Conservation (phyloP, 2,329 filamentous ascomycete species). For the Colletotrichum horii region DNA sequence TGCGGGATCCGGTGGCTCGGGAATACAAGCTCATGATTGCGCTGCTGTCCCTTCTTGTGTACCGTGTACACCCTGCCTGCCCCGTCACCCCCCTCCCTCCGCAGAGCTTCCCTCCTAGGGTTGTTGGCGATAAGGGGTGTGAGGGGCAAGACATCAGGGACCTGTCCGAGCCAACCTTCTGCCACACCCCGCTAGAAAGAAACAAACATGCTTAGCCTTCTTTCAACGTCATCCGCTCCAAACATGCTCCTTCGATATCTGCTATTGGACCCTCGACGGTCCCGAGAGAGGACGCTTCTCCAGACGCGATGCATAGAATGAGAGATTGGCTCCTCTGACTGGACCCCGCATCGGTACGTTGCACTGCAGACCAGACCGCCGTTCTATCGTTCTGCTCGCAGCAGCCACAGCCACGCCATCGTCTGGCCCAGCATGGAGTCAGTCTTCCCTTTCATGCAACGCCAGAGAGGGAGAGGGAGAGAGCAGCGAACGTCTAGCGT, state of each 20-base stretch:
- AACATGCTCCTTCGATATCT: neutral
- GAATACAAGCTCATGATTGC: slow-evolving; percentile 16
- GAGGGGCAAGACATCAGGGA: slow-evolving; percentile 16
- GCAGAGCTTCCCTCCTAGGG: neutral
- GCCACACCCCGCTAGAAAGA: neutral
- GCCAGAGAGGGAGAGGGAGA: neutral
- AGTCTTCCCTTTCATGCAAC: neutral
- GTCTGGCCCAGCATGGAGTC: neutral
- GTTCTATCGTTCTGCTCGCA: slow-evolving; percentile 6
- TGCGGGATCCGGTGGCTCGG: slow-evolving; percentile 20
- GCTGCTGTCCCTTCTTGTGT: slow-evolving; percentile 16
- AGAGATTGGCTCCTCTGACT: neutral
- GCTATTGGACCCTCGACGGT: neutral
- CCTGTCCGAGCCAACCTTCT: neutral
- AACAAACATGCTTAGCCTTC: slow-evolving; percentile 13
- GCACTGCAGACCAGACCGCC: slow-evolving; percentile 18
- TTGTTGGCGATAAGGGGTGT: slow-evolving; percentile 1
- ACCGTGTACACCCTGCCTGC: neutral
- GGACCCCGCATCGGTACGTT: neutral
- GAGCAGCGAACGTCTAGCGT: neutral
- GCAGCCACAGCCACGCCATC: slow-evolving; percentile 1
- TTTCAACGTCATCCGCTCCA: slow-evolving; percentile 16
- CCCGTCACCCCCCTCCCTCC: neutral
- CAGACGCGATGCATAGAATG: neutral
- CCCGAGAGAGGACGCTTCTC: neutral